phyloP scores from a whole-genome alignment of 352 stramenopile species.

The Phytophthora pinifolia region DNA sequence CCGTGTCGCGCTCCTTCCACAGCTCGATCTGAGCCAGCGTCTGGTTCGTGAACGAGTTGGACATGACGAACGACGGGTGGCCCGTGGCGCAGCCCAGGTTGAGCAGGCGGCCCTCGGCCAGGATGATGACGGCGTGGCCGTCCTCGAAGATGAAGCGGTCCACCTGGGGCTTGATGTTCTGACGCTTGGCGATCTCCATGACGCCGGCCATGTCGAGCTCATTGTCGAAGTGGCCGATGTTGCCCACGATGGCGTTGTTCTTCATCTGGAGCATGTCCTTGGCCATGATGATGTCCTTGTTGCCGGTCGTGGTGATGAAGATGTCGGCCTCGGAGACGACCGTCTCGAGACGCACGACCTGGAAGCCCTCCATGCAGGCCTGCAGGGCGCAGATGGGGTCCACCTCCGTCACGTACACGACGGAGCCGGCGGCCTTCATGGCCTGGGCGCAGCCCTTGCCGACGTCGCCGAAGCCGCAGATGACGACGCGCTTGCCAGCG shows the following conservation, averaged over 20 bases:
- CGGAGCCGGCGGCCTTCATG: conserved; percentile 96
- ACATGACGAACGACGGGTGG: conserved; percentile 99
- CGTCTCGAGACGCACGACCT: conserved; percentile 93
- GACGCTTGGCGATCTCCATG: conserved; percentile 78
- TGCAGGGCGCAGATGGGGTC: conserved; percentile 99
- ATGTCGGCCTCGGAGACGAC: conserved; percentile 94
- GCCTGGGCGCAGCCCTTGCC: conserved; percentile 97
- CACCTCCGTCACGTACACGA: conserved; percentile 98
- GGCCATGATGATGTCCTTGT: conserved; percentile 99
- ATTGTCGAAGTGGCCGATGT: conserved; percentile 99
- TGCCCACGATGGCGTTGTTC: conserved; percentile 99
- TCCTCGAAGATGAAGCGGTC: conserved; percentile 97
- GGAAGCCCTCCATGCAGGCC: conserved; percentile 98
- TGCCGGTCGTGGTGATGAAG: conserved; percentile 99
- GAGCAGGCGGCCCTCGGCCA: conserved; percentile 97
- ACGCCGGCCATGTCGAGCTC: conserved; percentile 99
- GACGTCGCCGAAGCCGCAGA: conserved; percentile 98
- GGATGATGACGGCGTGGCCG: conserved; percentile 96
- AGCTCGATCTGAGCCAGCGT: conserved; percentile 98
- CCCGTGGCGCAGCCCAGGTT: conserved; percentile 98
- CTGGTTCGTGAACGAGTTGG: conserved; percentile 99
- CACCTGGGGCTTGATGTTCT: conserved; percentile 99
- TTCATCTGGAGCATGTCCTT: conserved; percentile 98
- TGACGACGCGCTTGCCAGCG: conserved; percentile 96
- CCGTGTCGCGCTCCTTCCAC: conserved; percentile 94